A percentile compares a stretch with the other conserved stretches of the same genome.
Evolutionary conservation across 2,329 filamentous ascomycete species (phyloP).

Genomic region (Tolypocladium album): DNA sequence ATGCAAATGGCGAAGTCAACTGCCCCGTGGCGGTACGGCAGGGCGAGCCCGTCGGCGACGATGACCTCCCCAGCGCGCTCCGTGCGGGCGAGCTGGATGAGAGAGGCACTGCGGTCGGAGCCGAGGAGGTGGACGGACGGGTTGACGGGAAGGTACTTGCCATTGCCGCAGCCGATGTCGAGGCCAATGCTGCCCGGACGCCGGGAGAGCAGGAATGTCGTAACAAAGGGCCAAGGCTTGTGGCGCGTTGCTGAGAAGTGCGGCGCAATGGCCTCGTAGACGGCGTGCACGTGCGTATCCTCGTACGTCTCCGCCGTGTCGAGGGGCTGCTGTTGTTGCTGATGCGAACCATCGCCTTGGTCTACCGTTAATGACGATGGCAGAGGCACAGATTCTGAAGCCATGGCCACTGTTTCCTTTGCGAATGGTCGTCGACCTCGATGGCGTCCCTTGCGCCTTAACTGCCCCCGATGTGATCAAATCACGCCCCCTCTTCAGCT

Average conservation of each 20-base stretch:
- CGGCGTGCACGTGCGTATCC: constrained; percentile 74
- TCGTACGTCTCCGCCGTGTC: constrained; percentile 56
- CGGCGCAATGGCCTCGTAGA: constrained; percentile 79
- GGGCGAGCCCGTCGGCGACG: constrained; percentile 71
- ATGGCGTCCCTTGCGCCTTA: background rate
- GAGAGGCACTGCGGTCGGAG: constrained; percentile 64
- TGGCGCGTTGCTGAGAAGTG: constrained; percentile 75
- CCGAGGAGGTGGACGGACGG: constrained; percentile 67
- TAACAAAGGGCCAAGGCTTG: constrained; percentile 87
- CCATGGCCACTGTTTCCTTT: background rate
- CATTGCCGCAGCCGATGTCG: constrained; percentile 93
- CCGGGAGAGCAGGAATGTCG: constrained; percentile 60
- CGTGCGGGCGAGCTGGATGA: constrained; percentile 37
- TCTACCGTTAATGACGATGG: background rate
- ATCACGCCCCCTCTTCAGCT: background rate
- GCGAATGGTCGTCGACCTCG: background rate
- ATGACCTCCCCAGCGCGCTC: constrained; percentile 50
- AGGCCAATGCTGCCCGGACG: constrained; percentile 66
- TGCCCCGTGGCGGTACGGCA: constrained; percentile 57
- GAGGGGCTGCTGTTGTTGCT: constrained; percentile 4
- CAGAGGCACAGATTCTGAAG: background rate
- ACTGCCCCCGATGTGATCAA: background rate
- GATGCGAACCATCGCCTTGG: background rate
- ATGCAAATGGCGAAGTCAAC: constrained; percentile 87
- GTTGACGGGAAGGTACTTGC: constrained; percentile 85